Percentiles rank a stretch among this genome's conserved stretches.
Conservation (phyloP, 75 land plant species). For the Larix kaempferi region DNA sequence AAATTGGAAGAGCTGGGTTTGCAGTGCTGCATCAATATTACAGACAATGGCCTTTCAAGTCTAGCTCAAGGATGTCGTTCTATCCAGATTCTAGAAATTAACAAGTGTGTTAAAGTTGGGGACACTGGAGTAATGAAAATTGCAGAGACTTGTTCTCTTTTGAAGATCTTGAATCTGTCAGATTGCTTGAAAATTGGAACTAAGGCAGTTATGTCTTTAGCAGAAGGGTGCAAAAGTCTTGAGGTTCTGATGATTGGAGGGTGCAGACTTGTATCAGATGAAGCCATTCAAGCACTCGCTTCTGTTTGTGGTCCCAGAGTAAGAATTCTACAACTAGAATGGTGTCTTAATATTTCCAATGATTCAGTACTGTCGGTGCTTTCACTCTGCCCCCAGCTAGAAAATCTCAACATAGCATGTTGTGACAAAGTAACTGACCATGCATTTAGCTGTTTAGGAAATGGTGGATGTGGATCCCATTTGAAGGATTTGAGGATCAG, state of each 20-base stretch:
- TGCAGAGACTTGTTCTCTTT: slow-evolving; percentile 32
- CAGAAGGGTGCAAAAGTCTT: slow-evolving; percentile 56
- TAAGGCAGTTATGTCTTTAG: slow-evolving; percentile 44
- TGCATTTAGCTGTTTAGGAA: slow-evolving; percentile 37
- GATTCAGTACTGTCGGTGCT: slow-evolving; percentile 46
- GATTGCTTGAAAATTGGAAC: slow-evolving; percentile 71
- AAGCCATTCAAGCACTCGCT: slow-evolving; percentile 48
- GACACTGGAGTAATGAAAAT: slow-evolving; percentile 59
- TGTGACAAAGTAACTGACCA: slow-evolving; percentile 77
- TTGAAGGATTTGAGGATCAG: slow-evolving; percentile 56
- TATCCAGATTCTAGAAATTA: slow-evolving; percentile 65
- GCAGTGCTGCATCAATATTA: slow-evolving; percentile 64
- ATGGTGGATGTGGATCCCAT: slow-evolving; percentile 13
- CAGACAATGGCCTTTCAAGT: slow-evolving; percentile 53
- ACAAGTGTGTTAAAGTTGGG: slow-evolving; percentile 71
- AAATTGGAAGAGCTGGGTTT: slow-evolving; percentile 61
- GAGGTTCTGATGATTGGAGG: slow-evolving; percentile 79
- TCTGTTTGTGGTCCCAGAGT: slow-evolving; percentile 37
- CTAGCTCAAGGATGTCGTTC: slow-evolving; percentile 57
- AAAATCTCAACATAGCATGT: slow-evolving; percentile 60
- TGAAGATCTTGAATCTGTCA: slow-evolving; percentile 51
- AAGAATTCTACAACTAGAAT: slow-evolving; percentile 59
- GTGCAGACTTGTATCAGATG: slow-evolving; percentile 65
- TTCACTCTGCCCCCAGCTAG: slow-evolving; percentile 42
- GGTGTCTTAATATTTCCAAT: slow-evolving; percentile 71